Evolutionary conservation across 768 basidiomycete genomes (phyloP), one percentile per base, ranked within the genome.

Genomic region (Tephrocybe sp.): DNA sequence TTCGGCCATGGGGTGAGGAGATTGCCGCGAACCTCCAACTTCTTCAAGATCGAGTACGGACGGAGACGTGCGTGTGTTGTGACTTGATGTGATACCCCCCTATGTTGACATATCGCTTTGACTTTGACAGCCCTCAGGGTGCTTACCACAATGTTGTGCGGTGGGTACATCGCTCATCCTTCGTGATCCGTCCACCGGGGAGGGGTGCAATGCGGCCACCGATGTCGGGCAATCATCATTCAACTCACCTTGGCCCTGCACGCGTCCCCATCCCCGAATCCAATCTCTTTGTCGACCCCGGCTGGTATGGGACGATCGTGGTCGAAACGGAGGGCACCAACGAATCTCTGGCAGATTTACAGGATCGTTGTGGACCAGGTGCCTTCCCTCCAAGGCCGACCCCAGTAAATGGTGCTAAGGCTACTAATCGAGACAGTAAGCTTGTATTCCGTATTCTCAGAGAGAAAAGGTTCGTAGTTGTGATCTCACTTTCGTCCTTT

Each of bases 251-350:
- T 6, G 26, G 38, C 54, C 56, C 66, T 43, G 33, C 60, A 6
- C 73, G 75, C 9, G 71, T 81, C 11, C 80, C 80, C 0, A 81
- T 86, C 9, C 85, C 85, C 0, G 77, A 78, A 4, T 69, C 77
- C 2, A 74, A 73, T 15, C 74, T 84, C 48, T 77, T 76, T 36
- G 80, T 93, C 12, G 90, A 93, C 63, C 69, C 84, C 3, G 85
- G 86, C 36, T 94, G 91, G 91, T 88, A 85, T 59, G 92, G 92
- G 3, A 86, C 80, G 0, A 78, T 94, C 39, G 80, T 93, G 23
- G 79, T 94, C 21, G 91, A 94, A 72, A 84, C 88, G 10, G 90
- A 93, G 63, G 90, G 90, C 33, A 93, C 92, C 37, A 88, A 92
- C 63, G 92, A 94, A 61, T 84, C 87, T 9, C 76, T 92, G 21